Conservation (phyloP, 192 early-diverging fungal species). For the Podila epicladia region DNA sequence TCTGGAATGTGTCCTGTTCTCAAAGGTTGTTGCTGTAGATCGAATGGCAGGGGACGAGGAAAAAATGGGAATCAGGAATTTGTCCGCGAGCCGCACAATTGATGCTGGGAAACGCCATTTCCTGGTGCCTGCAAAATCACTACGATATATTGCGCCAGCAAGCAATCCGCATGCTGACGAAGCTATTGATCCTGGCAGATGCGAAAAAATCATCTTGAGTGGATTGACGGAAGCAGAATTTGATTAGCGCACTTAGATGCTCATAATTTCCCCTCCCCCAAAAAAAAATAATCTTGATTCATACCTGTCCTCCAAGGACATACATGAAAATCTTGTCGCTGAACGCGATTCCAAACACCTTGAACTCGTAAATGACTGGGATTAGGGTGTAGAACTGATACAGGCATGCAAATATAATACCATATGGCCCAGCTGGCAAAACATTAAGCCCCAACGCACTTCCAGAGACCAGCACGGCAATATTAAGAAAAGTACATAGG, state of each 20-base stretch:
- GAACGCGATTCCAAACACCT: slow-evolving; percentile 60
- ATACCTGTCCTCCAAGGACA: slow-evolving; percentile 58
- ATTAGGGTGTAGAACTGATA: slow-evolving; percentile 68
- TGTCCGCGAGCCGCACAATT: slow-evolving; percentile 36
- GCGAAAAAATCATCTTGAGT: slow-evolving; percentile 55
- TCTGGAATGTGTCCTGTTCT: slow-evolving; percentile 32
- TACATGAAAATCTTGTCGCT: slow-evolving; percentile 63
- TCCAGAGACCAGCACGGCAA: slow-evolving; percentile 59
- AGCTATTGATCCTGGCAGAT: slow-evolving; percentile 54
- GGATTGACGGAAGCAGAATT: not conserved
- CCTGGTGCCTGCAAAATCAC: slow-evolving; percentile 59
- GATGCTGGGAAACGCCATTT: slow-evolving; percentile 62
- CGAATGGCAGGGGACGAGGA: slow-evolving; percentile 55
- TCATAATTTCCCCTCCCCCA: not conserved
- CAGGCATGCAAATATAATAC: slow-evolving; percentile 62
- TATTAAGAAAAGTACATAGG: slow-evolving; percentile 61
- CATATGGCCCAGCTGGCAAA: slow-evolving; percentile 68
- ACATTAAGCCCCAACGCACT: slow-evolving; percentile 53
- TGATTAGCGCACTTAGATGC: not conserved
- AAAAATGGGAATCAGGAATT: slow-evolving; percentile 60
- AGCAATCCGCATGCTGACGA: slow-evolving; percentile 59
- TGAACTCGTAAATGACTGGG: slow-evolving; percentile 61
- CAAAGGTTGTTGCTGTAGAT: slow-evolving; percentile 53
- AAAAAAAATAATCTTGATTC: not conserved
- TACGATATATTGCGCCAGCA: slow-evolving; percentile 62